Percentiles rank a stretch among this genome's conserved stretches.
Evolutionary conservation across 805 yeast genomes (phyloP).

Genomic region (Saccharomyces mikatae): DNA sequence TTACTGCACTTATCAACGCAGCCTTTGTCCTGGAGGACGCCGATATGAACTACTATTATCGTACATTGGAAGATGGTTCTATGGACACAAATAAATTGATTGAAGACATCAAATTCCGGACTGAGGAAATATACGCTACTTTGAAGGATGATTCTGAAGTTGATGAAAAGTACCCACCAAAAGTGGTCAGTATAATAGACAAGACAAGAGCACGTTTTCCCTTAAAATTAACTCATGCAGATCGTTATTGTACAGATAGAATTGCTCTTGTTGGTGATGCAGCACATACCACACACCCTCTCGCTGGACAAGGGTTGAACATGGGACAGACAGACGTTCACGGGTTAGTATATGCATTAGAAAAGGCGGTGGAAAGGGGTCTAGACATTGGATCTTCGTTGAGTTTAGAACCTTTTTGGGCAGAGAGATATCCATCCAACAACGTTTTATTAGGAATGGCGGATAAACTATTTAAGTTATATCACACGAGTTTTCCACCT

Average conservation of each 20-base stretch:
- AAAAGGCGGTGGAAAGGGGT: conserved; percentile 65
- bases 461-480: conserved; percentile 84
- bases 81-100: conserved; percentile 41
- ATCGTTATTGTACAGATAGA: conserved; percentile 73
- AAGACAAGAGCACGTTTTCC: conserved; percentile 84
- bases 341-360: conserved; percentile 58
- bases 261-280: conserved; percentile 96
- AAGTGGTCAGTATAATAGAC: conserved; percentile 48
- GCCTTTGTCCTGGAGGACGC: conserved; percentile 71
- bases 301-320: conserved; percentile 96
- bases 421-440: conserved; percentile 72
- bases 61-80: conserved; percentile 25
- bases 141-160: conserved; percentile 36
- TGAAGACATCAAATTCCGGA: conserved; percentile 71
- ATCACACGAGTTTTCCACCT: conserved; percentile 65
- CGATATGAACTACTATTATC: conserved; percentile 67
- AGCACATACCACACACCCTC: conserved; percentile 94
- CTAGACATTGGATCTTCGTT: conserved; percentile 77
- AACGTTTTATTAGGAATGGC: conserved; percentile 79
- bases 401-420: conserved; percentile 80
- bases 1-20: conserved; percentile 71
- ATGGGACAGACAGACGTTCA: conserved; percentile 95
- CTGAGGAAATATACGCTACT: conserved; percentile 24
- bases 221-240: conserved; percentile 80
- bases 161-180: conserved; percentile 60